Evolutionary conservation across 163 green algal genomes (phyloP), one percentile per base, ranked within the genome.

Genomic region (Prototheca cutis): DNA sequence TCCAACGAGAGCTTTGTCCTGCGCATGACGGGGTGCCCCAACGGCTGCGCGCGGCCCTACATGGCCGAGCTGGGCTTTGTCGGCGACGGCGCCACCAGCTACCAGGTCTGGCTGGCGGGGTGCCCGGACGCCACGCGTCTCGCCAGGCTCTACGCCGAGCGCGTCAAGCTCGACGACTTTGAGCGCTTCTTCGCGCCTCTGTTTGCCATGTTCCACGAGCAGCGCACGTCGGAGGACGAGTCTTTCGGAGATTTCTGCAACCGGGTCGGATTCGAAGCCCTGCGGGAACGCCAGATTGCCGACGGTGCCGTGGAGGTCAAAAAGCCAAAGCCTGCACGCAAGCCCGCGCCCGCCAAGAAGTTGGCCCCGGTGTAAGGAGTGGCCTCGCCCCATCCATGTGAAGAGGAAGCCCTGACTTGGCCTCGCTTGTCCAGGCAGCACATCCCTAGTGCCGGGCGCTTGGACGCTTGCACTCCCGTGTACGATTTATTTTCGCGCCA

Each of bases 31-130:
- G 93, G 93, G 55, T 99, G 93, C 85, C 93, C 93, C 66, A 99
- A 99, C 66, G 93, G 93, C 53, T 99, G 93, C 78, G 85, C 90
- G 19, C 73, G 93, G 40, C 93, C 93, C 2, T 99, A 99, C 82
- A 97, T 96, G 87, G 93, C 91, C 18, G 93, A 99, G 84, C 70
- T 99, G 7, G 93, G 90, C 31, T 94, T 98, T 71, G 93, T 99
- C 39, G 88, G 90, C 13, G 93, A 99, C 68, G 93, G 93, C 13
- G 87, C 93, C 59, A 97, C 96, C 80, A 88, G 65, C 42, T 99
- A 99, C 80, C 80, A 90, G 75, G 63, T 99, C 23, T 99, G 84
- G 81, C 70, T 98, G 40, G 93, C 86, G n/a, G 93, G 89, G 65
- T 82, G 72, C 53, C 55, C 71, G 48, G 79, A 83, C 68, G 85